A percentile compares a stretch with the other conserved stretches of the same genome.
Conservation (phyloP, 1,139 yeast genomes). For the Lizanozyma gosingica region DNA sequence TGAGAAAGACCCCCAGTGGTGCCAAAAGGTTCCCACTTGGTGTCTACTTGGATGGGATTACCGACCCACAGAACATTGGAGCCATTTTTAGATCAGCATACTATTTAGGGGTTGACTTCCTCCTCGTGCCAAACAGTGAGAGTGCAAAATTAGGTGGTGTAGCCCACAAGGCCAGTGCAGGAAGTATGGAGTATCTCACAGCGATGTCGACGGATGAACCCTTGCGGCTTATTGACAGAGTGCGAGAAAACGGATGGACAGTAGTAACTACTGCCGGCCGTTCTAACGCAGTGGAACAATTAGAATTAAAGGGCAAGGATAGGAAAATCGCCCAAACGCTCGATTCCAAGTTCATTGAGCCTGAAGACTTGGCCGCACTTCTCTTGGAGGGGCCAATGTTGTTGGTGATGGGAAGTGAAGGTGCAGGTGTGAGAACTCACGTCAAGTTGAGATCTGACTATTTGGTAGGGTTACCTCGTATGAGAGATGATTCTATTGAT, state of each 20-base stretch:
- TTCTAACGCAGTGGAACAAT: conserved; percentile 13
- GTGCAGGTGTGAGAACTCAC: conserved; percentile 67
- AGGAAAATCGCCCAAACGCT: conserved; percentile 12
- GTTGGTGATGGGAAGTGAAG: conserved; percentile 79
- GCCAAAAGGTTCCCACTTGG: conserved; percentile 53
- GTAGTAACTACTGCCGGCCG: conserved; percentile 55
- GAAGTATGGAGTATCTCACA: conserved; percentile 73
- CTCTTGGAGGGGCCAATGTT: conserved; percentile 48
- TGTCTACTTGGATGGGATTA: conserved; percentile 67
- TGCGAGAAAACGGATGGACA: conserved; percentile 58
- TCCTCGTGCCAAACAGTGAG: conserved; percentile 61
- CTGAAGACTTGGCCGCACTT: conserved; percentile 35
- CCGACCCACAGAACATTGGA: conserved; percentile 89
- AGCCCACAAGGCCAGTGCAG: conserved; percentile 76
- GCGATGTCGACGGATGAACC: conserved; percentile 53
- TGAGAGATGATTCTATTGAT: conserved; percentile 18
- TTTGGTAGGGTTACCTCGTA: conserved; percentile 41
- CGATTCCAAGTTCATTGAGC: conserved; percentile 23
- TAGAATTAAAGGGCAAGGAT: conserved; percentile 14
- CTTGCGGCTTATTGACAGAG: conserved; percentile 49
- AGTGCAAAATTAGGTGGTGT: conserved; percentile 71
- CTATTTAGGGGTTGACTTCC: conserved; percentile 77
- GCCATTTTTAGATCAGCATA: conserved; percentile 78
- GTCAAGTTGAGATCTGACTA: conserved; percentile 56
- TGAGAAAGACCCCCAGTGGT: conserved; percentile 8